Evolutionary conservation across 2,329 filamentous ascomycete species (phyloP), one percentile per base, ranked within the genome.

Genomic region (Fulvia fulva): DNA sequence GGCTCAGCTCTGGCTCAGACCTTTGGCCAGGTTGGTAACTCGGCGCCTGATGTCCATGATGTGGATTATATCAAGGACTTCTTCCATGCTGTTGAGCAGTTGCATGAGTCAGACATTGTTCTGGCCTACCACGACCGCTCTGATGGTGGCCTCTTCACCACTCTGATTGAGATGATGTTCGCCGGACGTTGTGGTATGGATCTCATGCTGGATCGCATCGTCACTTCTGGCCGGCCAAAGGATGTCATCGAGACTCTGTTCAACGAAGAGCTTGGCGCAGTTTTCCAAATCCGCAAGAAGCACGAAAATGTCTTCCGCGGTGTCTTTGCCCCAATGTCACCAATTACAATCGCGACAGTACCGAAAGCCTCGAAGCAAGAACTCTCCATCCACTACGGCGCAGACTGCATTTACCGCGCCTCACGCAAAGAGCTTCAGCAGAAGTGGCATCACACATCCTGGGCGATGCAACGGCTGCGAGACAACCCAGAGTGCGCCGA

Each of bases 161-260:
- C 93, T 5, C 77, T 97, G 32, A 90, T 87, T 2, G 94, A 99
- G 76, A 97, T 97, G 94, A 95, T 96, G 85, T 97, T 97, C 73
- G 93, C 94, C 30, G 94, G 94, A 26, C 88, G 92, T 56, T 95
- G 90, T 69, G 94, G 93, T 61, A 83, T 91, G 28, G 89, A 95
- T 66, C 80, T 97, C 59, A 88, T 90, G 80, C 80, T 97, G 57
- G 92, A 97, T 71, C 83, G 83, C 55, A 80, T 91, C 41, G 85
- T 84, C 59, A 85, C 84, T 23, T 80, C 86, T 45, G 81, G 82
- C 9, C 78, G 84, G 47, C 65, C 70, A 1, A 65, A 71, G 45
- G 80, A 86, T 68, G 75, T 95, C 19, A 78, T 96, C 7, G 85
- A 91, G 56, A 83, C 88, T 0, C 83, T 99, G 21, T 97, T 99